Evolutionary conservation across 352 stramenopile genomes (phyloP), one percentile per base, ranked within the genome.

Genomic region (Globisporangium acanthophoron): DNA sequence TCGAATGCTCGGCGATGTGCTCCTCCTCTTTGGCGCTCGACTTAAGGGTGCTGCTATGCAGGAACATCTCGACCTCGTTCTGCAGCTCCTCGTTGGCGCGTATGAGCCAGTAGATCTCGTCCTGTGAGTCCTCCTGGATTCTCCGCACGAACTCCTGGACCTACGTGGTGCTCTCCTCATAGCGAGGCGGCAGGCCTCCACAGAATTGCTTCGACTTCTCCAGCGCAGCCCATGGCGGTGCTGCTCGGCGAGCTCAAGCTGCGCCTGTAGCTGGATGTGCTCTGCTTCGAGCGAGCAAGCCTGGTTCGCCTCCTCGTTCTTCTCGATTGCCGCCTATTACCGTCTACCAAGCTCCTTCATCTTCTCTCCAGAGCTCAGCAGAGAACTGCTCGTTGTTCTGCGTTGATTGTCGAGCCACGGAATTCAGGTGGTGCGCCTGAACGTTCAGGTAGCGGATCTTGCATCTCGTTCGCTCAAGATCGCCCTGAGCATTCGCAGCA

Each of bases 41-140:
- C 56, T 90, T 76, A 20, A 86, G 81, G 44, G 76, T 82, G 20
- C 78, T 79, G 62, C 66, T 70, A 52, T 83, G 70, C 4, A 74
- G 69, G 27, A 88, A 62, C 35, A 82, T 70, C 59, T 87, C 78
- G 37, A 93, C 74, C 67, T 93, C 81, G 29, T 73, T 64, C 45
- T 84, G 74, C 43, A 93, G 66, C 29, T 69, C 60, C 24, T 68
- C 66, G 56, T 90, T 93, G 49, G 75, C 66, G 52, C 82, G 72
- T 13, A 69, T 64, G 46, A 93, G 70, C 8, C 76, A 77, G 3
- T 78, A 68, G 43, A 82, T 82, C 58, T 93, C 81, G 18, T 67
- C 65, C 16, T 78, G 74, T 24, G 75, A 73, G 61, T 90, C 80
- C 54, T 87, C 76, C 41, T 89, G 74, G 31, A 80, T 62, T 16